These are phyloP conservation scores for Scheffersomyces titani DNA, from an alignment of 1,139 yeast species.

Conservation along the genomic window DNA sequence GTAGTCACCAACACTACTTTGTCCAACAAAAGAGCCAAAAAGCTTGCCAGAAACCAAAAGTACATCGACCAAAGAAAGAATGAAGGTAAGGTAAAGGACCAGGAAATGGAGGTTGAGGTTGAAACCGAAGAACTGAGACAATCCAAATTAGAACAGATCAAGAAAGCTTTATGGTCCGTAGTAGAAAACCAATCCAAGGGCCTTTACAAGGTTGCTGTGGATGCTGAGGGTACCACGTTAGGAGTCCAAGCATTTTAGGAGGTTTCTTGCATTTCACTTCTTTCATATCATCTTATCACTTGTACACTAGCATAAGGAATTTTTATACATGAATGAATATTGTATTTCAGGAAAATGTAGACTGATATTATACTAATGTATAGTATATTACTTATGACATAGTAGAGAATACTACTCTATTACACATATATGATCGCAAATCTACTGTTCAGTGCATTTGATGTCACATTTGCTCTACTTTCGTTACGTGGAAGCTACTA, in stretches of 20 bases:
- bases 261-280: not conserved
- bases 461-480: too few relatives aligned
- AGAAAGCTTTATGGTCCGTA: slow-evolving; percentile 69
- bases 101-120: slow-evolving; percentile 53
- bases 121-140: slow-evolving; percentile 24
- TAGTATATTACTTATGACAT: not conserved
- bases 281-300: not conserved
- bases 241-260: slow-evolving; percentile 63
- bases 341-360: not conserved
- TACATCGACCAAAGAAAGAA: slow-evolving; percentile 61
- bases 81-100: slow-evolving; percentile 42
- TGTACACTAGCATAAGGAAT: not conserved
- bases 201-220: slow-evolving; percentile 39
- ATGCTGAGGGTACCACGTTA: slow-evolving; percentile 79
- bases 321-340: slow-evolving; percentile 16
- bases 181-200: slow-evolving; percentile 54
- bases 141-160: slow-evolving; percentile 50
- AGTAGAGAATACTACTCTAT: too few relatives aligned
- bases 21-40: slow-evolving; percentile 80
- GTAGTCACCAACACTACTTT: slow-evolving; percentile 59
- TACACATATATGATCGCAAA: too few relatives aligned
- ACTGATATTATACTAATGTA: not conserved
- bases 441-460: too few relatives aligned
- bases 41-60: slow-evolving; percentile 76
- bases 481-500: too few relatives aligned